Evolutionary conservation across 2,329 filamentous ascomycete genomes (phyloP).

Genomic region (Ramularia endophylla): DNA sequence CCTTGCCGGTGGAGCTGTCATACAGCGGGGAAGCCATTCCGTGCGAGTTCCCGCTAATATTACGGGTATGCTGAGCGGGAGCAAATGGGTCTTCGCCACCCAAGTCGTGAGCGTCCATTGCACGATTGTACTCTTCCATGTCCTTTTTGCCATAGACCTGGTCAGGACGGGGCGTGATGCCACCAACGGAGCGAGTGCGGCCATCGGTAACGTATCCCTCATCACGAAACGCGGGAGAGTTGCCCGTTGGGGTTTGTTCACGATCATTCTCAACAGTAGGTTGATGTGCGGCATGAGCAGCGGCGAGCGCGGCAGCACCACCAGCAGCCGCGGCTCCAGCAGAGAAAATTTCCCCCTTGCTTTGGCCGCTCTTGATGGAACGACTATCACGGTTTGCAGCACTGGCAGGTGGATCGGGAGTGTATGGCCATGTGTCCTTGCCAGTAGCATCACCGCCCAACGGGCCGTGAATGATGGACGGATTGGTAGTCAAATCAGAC

Average conservation of each 20-base stretch:
- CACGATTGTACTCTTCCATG: slow-evolving; percentile 45
- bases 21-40: slow-evolving; percentile 87
- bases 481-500: slow-evolving; percentile 73
- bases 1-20: slow-evolving; percentile 78
- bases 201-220: slow-evolving; percentile 87
- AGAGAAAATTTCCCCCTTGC: background rate
- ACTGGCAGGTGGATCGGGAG: slow-evolving; percentile 23
- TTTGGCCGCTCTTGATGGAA: slow-evolving; percentile 12
- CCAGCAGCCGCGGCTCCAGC: slow-evolving; percentile 19
- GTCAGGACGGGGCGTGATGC: slow-evolving; percentile 39
- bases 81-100: slow-evolving; percentile 61
- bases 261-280: slow-evolving; percentile 30
- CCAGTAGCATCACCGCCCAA: slow-evolving; percentile 55
- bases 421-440: slow-evolving; percentile 36
- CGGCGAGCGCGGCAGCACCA: slow-evolving; percentile 23
- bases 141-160: slow-evolving; percentile 50
- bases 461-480: slow-evolving; percentile 73
- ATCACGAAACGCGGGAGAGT: slow-evolving; percentile 56
- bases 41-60: slow-evolving; percentile 84
- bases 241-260: slow-evolving; percentile 39
- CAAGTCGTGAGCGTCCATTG: slow-evolving; percentile 39
- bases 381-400: slow-evolving; percentile 12
- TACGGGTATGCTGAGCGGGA: slow-evolving; percentile 51
- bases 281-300: slow-evolving; percentile 30
- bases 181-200: slow-evolving; percentile 44